A percentile compares a stretch with the other conserved stretches of the same genome.
These are phyloP conservation scores for Lunularia cruciata DNA, from an alignment of 225 moss, liverwort and hornwort genomes.

Conservation along the genomic window DNA sequence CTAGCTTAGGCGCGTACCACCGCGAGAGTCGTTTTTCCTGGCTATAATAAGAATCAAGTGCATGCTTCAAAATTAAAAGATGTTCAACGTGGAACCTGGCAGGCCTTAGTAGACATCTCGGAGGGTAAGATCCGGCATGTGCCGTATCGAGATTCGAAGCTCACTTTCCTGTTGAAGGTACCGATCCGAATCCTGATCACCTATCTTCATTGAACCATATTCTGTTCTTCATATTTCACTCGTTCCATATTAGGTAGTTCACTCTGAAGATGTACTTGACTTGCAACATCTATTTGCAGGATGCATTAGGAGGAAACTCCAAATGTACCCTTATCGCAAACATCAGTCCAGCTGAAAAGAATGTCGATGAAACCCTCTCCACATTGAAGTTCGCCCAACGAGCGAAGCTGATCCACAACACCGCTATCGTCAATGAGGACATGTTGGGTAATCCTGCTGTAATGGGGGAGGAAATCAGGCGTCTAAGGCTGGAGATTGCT, in stretches of 20 bases:
- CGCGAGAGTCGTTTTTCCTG: no score
- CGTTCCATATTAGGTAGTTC: not conserved
- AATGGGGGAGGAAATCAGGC: constrained; percentile 58
- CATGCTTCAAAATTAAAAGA: no score
- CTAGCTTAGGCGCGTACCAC: no score
- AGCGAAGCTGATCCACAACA: constrained; percentile 95
- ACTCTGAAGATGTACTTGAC: no score
- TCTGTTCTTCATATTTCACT: not conserved
- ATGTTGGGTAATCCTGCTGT: constrained; percentile 63
- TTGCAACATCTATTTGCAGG: constrained; percentile 42
- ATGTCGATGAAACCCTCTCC: constrained; percentile 79
- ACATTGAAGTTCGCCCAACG: constrained; percentile 96
- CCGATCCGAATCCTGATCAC: not conserved
- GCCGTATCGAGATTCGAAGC: constrained; percentile 90
- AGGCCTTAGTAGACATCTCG: constrained; percentile 45
- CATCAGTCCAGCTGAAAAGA: constrained; percentile 94
- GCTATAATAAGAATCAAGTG: no score
- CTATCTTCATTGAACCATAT: no score
- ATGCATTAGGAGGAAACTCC: constrained; percentile 95
- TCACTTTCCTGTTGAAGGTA: constrained; percentile 79
- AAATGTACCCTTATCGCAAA: constrained; percentile 91
- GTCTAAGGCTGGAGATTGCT: constrained; percentile 51
- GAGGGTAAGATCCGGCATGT: constrained; percentile 86
- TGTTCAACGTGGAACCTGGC: no score
- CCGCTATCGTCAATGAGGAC: constrained; percentile 91